Conservation (phyloP, 257 asterid genomes). For the Solanum pimpinellifolium region DNA sequence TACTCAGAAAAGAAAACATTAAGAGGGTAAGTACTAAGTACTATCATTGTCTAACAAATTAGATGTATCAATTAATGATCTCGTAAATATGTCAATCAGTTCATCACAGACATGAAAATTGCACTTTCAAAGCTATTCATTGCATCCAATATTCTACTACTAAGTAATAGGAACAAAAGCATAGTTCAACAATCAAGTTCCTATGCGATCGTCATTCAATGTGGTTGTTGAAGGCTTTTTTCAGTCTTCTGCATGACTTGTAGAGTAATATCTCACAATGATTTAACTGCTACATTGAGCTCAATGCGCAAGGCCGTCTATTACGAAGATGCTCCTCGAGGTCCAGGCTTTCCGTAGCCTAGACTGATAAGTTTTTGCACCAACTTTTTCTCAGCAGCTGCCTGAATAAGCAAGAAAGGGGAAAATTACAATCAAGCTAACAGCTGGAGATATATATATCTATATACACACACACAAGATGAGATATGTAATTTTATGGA, state of each 20-base stretch:
- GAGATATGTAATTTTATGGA: neutral
- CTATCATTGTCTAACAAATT: neutral
- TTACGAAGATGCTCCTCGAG: slow-evolving; percentile 9
- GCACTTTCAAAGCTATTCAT: neutral
- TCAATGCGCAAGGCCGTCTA: neutral
- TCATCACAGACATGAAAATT: neutral
- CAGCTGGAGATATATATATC: neutral
- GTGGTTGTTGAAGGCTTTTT: neutral
- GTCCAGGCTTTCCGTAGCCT: slow-evolving; percentile 43
- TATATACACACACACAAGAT: neutral
- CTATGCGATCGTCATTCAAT: neutral
- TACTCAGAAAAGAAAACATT: neutral
- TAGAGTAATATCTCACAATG: neutral
- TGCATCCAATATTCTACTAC: neutral
- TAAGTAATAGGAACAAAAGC: neutral
- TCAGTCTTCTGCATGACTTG: neutral
- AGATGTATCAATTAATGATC: neutral
- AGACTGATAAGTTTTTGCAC: slow-evolving; percentile 60
- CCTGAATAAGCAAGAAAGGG: slow-evolving; percentile 33
- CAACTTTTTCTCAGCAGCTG: slow-evolving; percentile 70
- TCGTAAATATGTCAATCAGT: neutral
- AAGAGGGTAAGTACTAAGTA: neutral
- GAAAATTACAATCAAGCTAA: neutral
- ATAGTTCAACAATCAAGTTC: neutral
- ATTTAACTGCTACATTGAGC: neutral